Base-by-base conservation (phyloP, 2,329 filamentous ascomycete genomes). In the Sporothrix pallida region DNA sequence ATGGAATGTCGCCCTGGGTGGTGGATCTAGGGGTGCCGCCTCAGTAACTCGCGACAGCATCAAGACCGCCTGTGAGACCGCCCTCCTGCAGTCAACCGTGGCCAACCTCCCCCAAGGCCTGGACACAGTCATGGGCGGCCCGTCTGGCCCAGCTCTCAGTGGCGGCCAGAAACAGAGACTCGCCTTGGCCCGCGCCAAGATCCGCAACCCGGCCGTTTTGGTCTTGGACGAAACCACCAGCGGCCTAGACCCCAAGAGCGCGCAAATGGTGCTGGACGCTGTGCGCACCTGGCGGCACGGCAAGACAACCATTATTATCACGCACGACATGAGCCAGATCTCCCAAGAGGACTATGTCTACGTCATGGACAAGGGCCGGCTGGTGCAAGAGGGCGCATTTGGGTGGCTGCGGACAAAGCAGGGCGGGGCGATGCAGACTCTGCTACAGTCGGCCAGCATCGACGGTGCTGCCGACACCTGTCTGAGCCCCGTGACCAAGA, bases 231-330 rank as follows among this genome's bases (percentile, higher is more conserved):
- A 98, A 80, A 89, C 93, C 0, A 97, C 94, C 0, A 96, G 93
- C 80, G 93, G 93, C 0, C 84, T 98, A 10, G 95, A 98, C 78
- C 88, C 90, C n/a, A 85, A 87, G 10, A 95, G 88, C 73, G 88
- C 91, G 75, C 83, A 83, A 0, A 81, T 90, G 13, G 87, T 97
- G 52, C 91, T 97, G 86, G 88, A 92, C 58, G 89, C 90, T 0
- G 91, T 98, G 71, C 87, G 93, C 8, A 79, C 87, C 23, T 98
- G 94, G 95, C 87, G 96, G 26, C 84, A 83, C 50, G 91, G 88
- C 0, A 96, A 93, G 80, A 98, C 95, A 0, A 98, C 95, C 0
- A 93, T 98, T 70, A 89, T 98, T 76, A 95, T 98, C 78, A 98
- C 96, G 0, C 95, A 98, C 78, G 94, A 98, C 76, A 87, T 96